Evolutionary conservation across 2,329 filamentous ascomycete genomes (phyloP).

Genomic region (Talaromyces funiculosus): DNA sequence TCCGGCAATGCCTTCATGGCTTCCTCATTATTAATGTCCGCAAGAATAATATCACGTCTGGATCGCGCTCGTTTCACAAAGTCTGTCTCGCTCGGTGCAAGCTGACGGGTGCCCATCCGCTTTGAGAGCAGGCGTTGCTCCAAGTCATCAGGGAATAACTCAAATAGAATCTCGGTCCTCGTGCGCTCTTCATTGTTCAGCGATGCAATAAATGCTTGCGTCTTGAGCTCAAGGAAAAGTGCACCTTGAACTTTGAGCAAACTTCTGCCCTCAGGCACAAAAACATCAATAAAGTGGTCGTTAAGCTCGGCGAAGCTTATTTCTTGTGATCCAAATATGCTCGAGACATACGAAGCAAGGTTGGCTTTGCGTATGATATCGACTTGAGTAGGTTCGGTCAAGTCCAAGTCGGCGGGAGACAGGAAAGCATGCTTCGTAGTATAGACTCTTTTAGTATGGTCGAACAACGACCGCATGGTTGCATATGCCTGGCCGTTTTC

Average conservation of each 20-base stretch:
- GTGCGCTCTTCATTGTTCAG: constrained; percentile 53
- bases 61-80: constrained; percentile 52
- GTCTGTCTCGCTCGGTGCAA: constrained; percentile 55
- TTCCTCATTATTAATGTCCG: constrained; percentile 48
- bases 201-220: constrained; percentile 60
- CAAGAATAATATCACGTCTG: constrained; percentile 53
- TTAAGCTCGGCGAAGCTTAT: constrained; percentile 61
- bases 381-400: constrained; percentile 49
- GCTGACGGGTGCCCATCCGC: constrained; percentile 49
- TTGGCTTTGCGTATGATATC: constrained; percentile 60
- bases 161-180: constrained; percentile 52
- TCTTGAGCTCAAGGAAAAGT: constrained; percentile 60
- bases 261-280: constrained; percentile 54
- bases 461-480: constrained; percentile 57
- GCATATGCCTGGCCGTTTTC: constrained; percentile 57
- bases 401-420: constrained; percentile 48
- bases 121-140: constrained; percentile 49
- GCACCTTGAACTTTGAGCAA: constrained; percentile 56
- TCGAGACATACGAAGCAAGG: constrained; percentile 59
- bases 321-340: constrained; percentile 59
- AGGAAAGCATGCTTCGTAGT: constrained; percentile 52
- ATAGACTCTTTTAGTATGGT: constrained; percentile 59
- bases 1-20: constrained; percentile 48
- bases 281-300: constrained; percentile 58
- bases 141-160: constrained; percentile 55